Conservation (phyloP, 1,284 basidiomycete genomes). For the Tylopilus orsonianus region DNA sequence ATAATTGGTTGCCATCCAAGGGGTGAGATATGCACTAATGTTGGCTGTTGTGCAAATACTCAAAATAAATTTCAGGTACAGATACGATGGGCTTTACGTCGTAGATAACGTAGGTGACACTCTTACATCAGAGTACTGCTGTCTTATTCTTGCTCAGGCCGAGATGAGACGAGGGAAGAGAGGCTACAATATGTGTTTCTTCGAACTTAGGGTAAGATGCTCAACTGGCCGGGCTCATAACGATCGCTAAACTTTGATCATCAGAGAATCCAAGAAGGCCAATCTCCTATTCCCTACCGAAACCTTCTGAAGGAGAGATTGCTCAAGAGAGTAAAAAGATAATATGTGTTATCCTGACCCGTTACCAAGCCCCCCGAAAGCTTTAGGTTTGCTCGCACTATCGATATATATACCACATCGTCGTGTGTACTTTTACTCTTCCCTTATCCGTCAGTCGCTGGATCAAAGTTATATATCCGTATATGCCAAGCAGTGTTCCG, state of each 20-base stretch:
- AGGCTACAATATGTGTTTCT: slow-evolving; percentile 32
- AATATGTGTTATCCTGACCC: not conserved
- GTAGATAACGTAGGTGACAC: slow-evolving; percentile 31
- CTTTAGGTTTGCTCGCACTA: slow-evolving; percentile 13
- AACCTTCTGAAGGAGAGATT: slow-evolving; percentile 24
- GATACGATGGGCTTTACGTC: slow-evolving; percentile 48
- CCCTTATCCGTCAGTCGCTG: not conserved
- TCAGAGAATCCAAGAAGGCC: slow-evolving; percentile 27
- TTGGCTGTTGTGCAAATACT: not conserved
- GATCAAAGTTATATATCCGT: no score
- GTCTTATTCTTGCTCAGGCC: slow-evolving; percentile 21
- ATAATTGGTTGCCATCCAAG: slow-evolving; percentile 34
- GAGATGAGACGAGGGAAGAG: slow-evolving; percentile 16
- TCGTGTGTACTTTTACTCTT: not conserved
- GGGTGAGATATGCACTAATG: slow-evolving; percentile 29
- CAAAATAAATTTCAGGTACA: slow-evolving; percentile 33
- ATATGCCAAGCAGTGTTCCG: slow-evolving; percentile 18
- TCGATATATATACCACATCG: not conserved
- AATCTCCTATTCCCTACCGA: slow-evolving; percentile 21
- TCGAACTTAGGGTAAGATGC: slow-evolving; percentile 26
- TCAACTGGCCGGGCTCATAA: not conserved
- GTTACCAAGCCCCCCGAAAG: not conserved
- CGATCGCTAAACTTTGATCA: slow-evolving; percentile 2
- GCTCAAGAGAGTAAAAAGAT: slow-evolving; percentile 1
- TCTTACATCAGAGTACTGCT: not conserved